These are phyloP conservation scores for Alternaria sp. DNA, from an alignment of 2,329 filamentous ascomycete genomes.

Conservation along the genomic window DNA sequence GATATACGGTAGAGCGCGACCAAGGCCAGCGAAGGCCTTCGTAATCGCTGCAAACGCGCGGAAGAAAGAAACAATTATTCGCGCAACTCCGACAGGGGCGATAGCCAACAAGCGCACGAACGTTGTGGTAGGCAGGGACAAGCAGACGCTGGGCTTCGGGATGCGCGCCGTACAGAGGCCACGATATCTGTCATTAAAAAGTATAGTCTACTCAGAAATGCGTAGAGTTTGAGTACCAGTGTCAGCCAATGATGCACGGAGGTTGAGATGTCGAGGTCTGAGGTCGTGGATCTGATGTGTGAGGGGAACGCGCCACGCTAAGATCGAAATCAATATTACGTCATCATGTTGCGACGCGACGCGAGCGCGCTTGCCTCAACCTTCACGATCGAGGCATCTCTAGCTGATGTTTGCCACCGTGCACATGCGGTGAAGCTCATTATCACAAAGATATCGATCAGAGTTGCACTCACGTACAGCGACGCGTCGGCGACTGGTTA, in stretches of 20 bases:
- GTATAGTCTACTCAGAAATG: not conserved
- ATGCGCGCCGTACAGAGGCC: not conserved
- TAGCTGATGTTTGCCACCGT: not conserved
- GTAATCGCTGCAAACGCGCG: not conserved
- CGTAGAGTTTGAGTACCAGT: not conserved
- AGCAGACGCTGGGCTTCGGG: not conserved
- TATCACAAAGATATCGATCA: not conserved
- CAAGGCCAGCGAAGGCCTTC: not conserved
- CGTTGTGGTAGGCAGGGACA: not conserved
- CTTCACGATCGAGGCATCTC: not conserved
- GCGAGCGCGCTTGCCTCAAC: not conserved
- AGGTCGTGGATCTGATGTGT: not conserved
- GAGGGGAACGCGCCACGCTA: not conserved
- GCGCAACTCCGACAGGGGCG: not conserved
- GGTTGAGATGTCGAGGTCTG: not conserved
- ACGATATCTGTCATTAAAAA: not conserved
- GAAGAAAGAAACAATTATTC: not conserved
- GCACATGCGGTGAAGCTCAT: not conserved
- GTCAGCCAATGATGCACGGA: not conserved
- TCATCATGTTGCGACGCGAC: not conserved
- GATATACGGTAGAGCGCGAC: not conserved
- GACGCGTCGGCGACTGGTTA: not conserved
- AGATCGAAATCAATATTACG: not conserved
- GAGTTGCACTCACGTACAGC: not conserved
- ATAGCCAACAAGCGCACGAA: not conserved